A percentile compares a stretch with the other conserved stretches of the same genome.
Conservation (phyloP, 306 rosid species). For the Cucurbita moschata region DNA sequence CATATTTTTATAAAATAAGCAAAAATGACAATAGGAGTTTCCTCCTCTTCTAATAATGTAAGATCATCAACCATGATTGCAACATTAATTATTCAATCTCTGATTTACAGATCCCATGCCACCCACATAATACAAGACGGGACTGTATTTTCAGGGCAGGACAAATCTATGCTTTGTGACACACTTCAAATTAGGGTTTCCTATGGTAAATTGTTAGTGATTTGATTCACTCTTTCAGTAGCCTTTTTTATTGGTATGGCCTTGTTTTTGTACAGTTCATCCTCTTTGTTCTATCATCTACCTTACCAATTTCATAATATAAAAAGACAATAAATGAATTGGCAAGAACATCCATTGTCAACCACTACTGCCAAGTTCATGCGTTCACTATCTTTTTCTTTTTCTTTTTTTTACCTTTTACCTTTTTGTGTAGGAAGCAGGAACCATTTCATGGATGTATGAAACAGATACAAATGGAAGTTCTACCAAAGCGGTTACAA, state of each 20-base stretch:
- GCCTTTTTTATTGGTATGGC: not conserved
- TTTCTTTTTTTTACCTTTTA: no score
- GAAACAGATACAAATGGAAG: no score
- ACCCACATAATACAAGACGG: not conserved
- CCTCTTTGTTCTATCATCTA: not conserved
- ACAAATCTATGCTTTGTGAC: not conserved
- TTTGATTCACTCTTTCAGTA: not conserved
- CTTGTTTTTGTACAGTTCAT: not conserved
- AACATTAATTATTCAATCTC: not conserved
- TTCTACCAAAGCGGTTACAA: no score
- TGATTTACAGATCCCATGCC: not conserved
- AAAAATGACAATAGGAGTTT: not conserved
- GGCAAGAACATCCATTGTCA: not conserved
- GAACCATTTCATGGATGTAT: no score
- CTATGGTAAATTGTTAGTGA: not conserved
- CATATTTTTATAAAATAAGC: not conserved
- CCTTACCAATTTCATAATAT: not conserved
- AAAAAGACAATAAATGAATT: not conserved
- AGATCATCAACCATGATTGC: not conserved
- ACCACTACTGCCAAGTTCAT: not conserved
- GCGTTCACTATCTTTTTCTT: not conserved
- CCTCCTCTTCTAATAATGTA: not conserved
- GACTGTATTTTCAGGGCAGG: not conserved
- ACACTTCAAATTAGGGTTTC: not conserved
- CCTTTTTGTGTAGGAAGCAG: no score